phyloP scores from a whole-genome alignment of 164 flowering plant species.

The Cinnamomum chago region DNA sequence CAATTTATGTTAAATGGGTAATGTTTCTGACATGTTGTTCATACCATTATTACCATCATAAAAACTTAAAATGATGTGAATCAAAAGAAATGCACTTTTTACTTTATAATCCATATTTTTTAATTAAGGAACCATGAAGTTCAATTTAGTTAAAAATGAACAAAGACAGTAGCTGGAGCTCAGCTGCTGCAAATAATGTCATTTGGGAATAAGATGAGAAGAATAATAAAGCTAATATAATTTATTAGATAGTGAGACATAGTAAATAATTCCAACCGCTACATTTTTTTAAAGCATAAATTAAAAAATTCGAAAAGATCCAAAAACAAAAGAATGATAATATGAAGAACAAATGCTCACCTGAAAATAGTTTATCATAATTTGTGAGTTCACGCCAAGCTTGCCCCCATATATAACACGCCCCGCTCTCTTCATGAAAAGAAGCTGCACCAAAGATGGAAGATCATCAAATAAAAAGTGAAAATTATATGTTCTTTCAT shows the following conservation, averaged over 20 bases:
- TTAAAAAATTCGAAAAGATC: not conserved
- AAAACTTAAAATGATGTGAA: too few species aligned
- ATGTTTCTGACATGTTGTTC: too few species aligned
- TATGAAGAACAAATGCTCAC: constrained; percentile 22
- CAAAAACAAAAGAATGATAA: not conserved
- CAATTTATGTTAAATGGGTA: too few species aligned
- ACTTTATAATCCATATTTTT: too few species aligned
- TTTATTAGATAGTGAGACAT: not conserved
- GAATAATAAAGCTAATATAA: not conserved
- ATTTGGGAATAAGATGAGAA: not conserved
- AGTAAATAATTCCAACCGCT: not conserved
- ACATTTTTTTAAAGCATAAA: too few species aligned
- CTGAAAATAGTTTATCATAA: constrained; percentile 77
- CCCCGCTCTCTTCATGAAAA: constrained; percentile 94
- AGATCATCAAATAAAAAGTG: not conserved
- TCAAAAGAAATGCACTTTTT: too few species aligned
- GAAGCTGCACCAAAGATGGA: constrained; percentile 43
- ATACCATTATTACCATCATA: too few species aligned
- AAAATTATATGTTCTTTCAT: not conserved
- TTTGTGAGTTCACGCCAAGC: constrained; percentile 67
- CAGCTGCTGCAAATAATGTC: not conserved
- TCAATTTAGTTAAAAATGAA: too few species aligned
- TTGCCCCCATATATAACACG: constrained; percentile 85
- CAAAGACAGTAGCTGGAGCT: not conserved
- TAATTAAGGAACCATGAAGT: too few species aligned